phyloP scores from a whole-genome alignment of 495 filamentous ascomycete genomes.

The Podospora bellae-mahoneyi region DNA sequence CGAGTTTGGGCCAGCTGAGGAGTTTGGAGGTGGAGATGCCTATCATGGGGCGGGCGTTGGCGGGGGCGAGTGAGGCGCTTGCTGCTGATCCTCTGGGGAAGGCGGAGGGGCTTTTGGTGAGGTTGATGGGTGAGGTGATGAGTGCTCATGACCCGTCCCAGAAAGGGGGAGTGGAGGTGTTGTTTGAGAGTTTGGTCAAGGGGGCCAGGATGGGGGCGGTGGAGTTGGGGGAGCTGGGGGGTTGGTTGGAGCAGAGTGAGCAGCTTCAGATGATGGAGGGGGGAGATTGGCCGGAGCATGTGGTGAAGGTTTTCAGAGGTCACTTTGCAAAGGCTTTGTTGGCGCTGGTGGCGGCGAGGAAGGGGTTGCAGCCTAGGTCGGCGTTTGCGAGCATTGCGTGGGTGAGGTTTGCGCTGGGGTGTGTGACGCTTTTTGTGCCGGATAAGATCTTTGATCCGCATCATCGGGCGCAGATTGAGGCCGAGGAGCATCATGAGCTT shows the following conservation, averaged over 20 bases:
- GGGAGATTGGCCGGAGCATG: constrained; percentile 22
- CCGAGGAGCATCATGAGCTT: constrained; percentile 59
- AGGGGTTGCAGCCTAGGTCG: constrained; percentile 25
- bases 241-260: constrained; percentile 26
- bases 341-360: constrained; percentile 33
- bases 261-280: constrained; percentile 12
- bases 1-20: constrained; percentile 58
- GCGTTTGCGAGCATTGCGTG: constrained; percentile 55
- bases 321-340: constrained; percentile 44
- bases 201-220: constrained; percentile 10
- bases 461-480: constrained; percentile 67
- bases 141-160: constrained; percentile 35
- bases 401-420: constrained; percentile 61
- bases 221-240: constrained; percentile 19
- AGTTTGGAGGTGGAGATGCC: constrained; percentile 65
- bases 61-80: constrained; percentile 45
- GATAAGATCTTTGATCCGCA: constrained; percentile 85
- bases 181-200: constrained; percentile 20
- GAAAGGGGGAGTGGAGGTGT: constrained; percentile 3
- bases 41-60: constrained; percentile 54
- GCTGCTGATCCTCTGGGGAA: constrained; percentile 45
- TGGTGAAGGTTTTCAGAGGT: constrained; percentile 30
- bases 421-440: constrained; percentile 77
- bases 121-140: constrained; percentile 49
- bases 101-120: constrained; percentile 47